Conservation (phyloP, 345 rosid genomes). For the Camelina laxa region DNA sequence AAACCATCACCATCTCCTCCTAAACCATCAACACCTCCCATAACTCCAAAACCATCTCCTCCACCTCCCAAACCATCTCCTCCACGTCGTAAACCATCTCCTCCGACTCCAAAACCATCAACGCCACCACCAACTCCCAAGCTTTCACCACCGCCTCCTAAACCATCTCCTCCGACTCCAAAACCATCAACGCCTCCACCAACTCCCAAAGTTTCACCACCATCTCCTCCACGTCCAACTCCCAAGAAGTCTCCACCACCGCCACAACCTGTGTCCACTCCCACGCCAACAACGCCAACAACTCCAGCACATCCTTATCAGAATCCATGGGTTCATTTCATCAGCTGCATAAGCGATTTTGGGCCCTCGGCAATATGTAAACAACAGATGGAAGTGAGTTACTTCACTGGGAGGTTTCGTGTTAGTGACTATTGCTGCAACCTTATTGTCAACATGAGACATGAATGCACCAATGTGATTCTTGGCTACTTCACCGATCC, state of each 20-base stretch:
- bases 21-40: neutral
- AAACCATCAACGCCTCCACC: neutral
- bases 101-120: neutral
- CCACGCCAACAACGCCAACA: slow-evolving; percentile 3
- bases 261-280: neutral
- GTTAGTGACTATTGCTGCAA: slow-evolving; percentile 35
- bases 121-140: neutral
- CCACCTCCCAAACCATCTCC: neutral
- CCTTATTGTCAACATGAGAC: slow-evolving; percentile 36
- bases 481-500: slow-evolving; percentile 30
- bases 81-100: neutral
- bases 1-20: neutral
- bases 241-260: slow-evolving; percentile 8
- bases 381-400: slow-evolving; percentile 38
- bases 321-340: slow-evolving; percentile 26
- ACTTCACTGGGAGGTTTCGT: slow-evolving; percentile 25
- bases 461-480: slow-evolving; percentile 39
- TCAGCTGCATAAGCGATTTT: slow-evolving; percentile 12
- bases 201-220: neutral
- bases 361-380: slow-evolving; percentile 31
- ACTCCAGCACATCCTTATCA: slow-evolving; percentile 2
- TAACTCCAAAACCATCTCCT: slow-evolving; percentile 1
- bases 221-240: neutral
- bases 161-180: neutral
- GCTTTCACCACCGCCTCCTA: neutral